Evolutionary conservation across 257 asterid genomes (phyloP), one percentile per base, ranked within the genome.

Genomic region (Parsonsia alboflavescens): DNA sequence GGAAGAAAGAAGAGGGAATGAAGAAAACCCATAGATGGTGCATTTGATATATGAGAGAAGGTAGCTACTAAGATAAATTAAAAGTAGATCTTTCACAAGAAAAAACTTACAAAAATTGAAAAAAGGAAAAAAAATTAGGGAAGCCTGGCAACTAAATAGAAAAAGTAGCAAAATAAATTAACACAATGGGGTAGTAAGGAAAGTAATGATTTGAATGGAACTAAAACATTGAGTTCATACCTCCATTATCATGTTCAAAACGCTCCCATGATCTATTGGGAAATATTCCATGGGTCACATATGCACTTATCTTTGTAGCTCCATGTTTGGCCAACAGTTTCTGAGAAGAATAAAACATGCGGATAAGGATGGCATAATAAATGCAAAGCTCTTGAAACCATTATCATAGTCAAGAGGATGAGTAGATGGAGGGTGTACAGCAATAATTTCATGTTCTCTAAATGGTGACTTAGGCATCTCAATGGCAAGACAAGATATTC

Each of bases 271-370:
- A 85, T 77, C 86, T 86, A 45, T 93, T 91, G n/a, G 98, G 98
- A 58, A 91, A 93, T 72, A 93, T 93, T 50, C 98, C 98, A 56
- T 93, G 98, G 0, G 97, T 93, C 82, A 93, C 98, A 63, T 91
- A 93, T 58, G 98, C 98, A 84, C 98, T 93, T 72, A 91, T 78
- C 74, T 86, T 90, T 53, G 85, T 24, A 76, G 98, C 98, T 80
- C 97, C 98, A 63, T 91, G 97, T 71, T 86, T 90, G 50, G 98
- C 97, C 97, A 93, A 80, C 82, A 93, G 89, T 93, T 93, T 93
- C 98, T 93, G 88, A 39, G 57, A 74, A 69, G 71, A 44, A 77
- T 12, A 77, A 45, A 44, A 16, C 65, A 19, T 9, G 24, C 13
- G 70, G 56, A 41, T 56, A 24, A 78, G 69, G 4, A 54, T 65